A percentile compares a stretch with the other conserved stretches of the same genome.
Evolutionary conservation across 257 asterid genomes (phyloP).

Genomic region (Perilla frutescens): DNA sequence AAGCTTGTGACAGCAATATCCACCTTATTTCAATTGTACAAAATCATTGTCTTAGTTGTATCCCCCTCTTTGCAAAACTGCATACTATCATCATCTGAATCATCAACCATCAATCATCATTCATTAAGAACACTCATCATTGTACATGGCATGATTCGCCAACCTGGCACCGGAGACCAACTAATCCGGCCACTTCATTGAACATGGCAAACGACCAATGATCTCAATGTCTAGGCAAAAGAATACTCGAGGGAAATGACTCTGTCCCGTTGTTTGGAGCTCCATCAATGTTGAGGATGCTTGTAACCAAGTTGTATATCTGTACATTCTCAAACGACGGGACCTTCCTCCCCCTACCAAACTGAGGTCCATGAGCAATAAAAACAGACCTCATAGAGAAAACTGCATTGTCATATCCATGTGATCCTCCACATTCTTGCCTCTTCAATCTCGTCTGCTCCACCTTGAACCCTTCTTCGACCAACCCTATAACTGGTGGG

Average conservation of each 20-base stretch:
- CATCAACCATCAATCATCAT: not conserved
- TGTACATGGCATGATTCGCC: not conserved
- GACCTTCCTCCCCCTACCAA: conserved; percentile 63
- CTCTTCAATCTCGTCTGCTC: conserved; percentile 51
- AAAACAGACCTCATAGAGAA: conserved; percentile 84
- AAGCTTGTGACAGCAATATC: conserved; percentile 20
- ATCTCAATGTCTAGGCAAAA: conserved; percentile 58
- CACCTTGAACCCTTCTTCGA: conserved; percentile 74
- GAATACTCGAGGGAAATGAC: conserved; percentile 55
- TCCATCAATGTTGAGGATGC: conserved; percentile 58
- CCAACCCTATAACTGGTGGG: conserved; percentile 65
- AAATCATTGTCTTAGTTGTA: not conserved
- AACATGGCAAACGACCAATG: not conserved
- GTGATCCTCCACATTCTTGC: conserved; percentile 84
- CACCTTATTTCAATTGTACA: conserved; percentile 13
- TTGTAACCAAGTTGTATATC: conserved; percentile 72
- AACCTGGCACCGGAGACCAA: not conserved
- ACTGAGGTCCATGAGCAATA: conserved; percentile 75
- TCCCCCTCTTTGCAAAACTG: conserved; percentile 7
- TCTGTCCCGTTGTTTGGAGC: conserved; percentile 73
- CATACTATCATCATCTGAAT: not conserved
- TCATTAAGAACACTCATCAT: not conserved
- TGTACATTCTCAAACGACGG: conserved; percentile 80
- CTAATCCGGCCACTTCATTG: not conserved
- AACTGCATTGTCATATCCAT: conserved; percentile 74